Evolutionary conservation across 768 basidiomycete species (phyloP).

Genomic region (Botryobasidium botryosum): DNA sequence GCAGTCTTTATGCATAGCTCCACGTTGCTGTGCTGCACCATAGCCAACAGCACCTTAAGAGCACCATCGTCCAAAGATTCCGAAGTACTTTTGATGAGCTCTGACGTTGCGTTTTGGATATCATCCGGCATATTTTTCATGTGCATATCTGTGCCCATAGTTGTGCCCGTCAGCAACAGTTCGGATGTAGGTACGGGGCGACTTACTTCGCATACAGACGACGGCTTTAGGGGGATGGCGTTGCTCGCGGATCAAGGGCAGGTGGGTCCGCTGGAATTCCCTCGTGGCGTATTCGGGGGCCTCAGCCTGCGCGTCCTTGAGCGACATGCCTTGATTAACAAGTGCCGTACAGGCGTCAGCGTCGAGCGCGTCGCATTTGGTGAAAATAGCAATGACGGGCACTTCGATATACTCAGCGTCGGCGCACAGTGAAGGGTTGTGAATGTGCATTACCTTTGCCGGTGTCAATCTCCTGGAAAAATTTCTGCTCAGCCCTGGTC

Average conservation of each 20-base stretch:
- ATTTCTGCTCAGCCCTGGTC: background rate
- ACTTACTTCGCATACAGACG: background rate
- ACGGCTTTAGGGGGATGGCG: background rate
- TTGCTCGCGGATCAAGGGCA: background rate
- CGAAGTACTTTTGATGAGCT: no score
- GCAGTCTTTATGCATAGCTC: no score
- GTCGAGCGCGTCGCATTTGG: background rate
- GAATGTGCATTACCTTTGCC: background rate
- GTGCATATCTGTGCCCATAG: no score
- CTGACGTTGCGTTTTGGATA: no score
- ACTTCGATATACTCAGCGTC: background rate
- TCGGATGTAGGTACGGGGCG: no score
- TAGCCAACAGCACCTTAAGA: no score
- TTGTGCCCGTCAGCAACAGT: no score
- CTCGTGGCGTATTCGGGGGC: background rate
- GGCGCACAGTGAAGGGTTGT: background rate
- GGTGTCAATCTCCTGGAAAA: background rate
- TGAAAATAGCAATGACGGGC: background rate
- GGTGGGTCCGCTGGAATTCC: background rate
- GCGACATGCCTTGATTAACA: background rate
- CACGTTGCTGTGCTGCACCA: no score
- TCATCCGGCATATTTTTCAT: no score
- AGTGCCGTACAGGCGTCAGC: background rate
- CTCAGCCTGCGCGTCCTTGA: background rate
- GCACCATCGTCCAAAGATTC: no score